These are phyloP conservation scores for Tulasnella sp. DNA, from an alignment of 768 basidiomycete genomes.

Conservation along the genomic window DNA sequence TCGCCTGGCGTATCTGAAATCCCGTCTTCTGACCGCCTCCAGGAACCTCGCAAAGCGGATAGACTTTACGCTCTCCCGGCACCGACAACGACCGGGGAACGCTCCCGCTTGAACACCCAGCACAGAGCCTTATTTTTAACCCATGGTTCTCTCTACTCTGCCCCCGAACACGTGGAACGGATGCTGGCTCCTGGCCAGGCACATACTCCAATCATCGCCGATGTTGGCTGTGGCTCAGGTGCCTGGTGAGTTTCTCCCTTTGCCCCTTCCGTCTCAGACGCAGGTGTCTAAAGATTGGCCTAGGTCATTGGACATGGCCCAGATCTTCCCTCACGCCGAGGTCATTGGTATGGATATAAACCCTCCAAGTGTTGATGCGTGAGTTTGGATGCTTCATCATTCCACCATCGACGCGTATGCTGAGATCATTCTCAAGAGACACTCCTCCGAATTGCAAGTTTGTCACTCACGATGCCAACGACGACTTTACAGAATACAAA, in stretches of 20 bases:
- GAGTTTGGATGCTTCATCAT: background rate
- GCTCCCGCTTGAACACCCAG: background rate
- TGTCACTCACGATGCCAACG: background rate
- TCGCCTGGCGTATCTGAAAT: too few species aligned
- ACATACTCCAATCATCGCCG: background rate
- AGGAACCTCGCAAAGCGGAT: too few species aligned
- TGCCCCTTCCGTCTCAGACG: background rate
- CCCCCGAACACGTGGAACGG: background rate
- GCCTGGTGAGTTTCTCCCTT: background rate
- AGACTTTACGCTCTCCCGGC: background rate
- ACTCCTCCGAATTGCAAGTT: background rate
- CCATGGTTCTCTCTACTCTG: background rate
- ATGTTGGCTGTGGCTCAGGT: background rate
- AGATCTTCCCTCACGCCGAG: conserved; percentile 5
- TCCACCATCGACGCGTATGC: background rate
- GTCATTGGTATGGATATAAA: conserved; percentile 1
- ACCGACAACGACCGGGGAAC: background rate
- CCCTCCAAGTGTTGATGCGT: background rate
- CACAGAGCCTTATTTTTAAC: background rate
- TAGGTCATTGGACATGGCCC: conserved; percentile 10
- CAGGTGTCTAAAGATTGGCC: background rate
- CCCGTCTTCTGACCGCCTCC: too few species aligned
- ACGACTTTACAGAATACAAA: background rate
- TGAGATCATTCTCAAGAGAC: background rate
- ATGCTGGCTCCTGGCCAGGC: background rate